Evolutionary conservation across 2,329 filamentous ascomycete genomes (phyloP), one percentile per base, ranked within the genome.

Genomic region (Arthrobotrys sphaeroides): DNA sequence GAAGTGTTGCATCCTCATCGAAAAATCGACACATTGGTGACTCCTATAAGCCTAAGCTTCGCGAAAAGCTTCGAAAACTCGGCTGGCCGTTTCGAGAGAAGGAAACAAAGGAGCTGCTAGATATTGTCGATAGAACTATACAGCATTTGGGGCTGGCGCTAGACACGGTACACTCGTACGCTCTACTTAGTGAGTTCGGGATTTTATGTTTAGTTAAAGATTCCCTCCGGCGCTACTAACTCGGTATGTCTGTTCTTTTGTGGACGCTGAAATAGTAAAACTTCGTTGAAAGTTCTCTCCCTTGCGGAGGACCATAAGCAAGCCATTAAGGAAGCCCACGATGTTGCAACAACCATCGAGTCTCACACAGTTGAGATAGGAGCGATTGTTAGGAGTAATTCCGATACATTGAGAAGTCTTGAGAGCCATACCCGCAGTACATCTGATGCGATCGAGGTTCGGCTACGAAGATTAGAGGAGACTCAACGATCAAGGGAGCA

Each of bases 111-210:
- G 70, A 74, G 16, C 22, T 74, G 6, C 47, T 74, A 4, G 62
- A 74, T 16, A 49, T 68, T 2, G 68, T 74, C 40, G 62, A 67
- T 18, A 67, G 70, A 24, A 68, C 70, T 5, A 74, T 74, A 68
- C 70, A 74, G 57, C 70, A 74, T 22, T 55, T 74, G 20, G 70
- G 70, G 7, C 38, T 74, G 24, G 62, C 70, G 31, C 33, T 74
- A 20, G 70, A 74, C 26, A 74, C 64, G 62, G 62, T 74, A 74
- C 70, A 74, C 62, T 74, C 70, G 70, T 74, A 74, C 62, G 70
- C 70, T 62, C 47, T 42, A 51, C 64, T 74, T 74, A 55, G 70
- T 68, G 69, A 68, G 70, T 74, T 74, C 53, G 51, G 62, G 47
- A 31, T 49, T 42, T 70, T 33, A 18, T 10, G 10, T 47, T 68